phyloP scores from a whole-genome alignment of 495 filamentous ascomycete species.

The Penicillium subrubescens region DNA sequence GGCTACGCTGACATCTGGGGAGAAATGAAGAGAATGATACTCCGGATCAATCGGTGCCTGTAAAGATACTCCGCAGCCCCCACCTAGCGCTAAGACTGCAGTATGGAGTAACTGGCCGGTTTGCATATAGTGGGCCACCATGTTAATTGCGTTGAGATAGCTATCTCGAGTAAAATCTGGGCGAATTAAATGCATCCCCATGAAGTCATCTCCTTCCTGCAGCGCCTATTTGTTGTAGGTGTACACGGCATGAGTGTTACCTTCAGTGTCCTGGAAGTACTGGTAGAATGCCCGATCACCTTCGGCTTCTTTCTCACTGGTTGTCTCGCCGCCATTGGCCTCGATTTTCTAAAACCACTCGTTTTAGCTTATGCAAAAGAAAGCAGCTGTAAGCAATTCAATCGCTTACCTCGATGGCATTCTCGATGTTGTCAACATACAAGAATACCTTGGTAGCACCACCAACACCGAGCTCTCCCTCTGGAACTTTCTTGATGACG shows the following conservation, averaged over 20 bases:
- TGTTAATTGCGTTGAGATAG: no score
- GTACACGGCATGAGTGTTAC: slow-evolving; percentile 11
- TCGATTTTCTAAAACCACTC: slow-evolving; percentile 2
- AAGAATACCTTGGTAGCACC: slow-evolving; percentile 13
- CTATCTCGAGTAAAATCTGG: no score
- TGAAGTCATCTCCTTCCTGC: no score
- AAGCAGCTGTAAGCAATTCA: neutral
- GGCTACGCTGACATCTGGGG: neutral
- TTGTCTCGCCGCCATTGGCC: slow-evolving; percentile 11
- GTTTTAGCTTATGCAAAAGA: neutral
- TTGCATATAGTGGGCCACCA: no score
- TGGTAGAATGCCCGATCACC: slow-evolving; percentile 12
- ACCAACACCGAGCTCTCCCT: slow-evolving; percentile 2
- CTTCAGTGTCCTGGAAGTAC: slow-evolving; percentile 12
- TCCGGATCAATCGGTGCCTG: neutral
- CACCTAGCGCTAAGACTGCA: no score
- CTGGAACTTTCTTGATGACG: neutral
- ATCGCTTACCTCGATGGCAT: slow-evolving; percentile 7
- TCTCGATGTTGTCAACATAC: slow-evolving; percentile 11
- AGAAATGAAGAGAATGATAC: neutral
- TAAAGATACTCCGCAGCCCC: neutral
- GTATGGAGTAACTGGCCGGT: no score
- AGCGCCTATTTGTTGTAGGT: slow-evolving; percentile 2
- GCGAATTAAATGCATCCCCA: no score
- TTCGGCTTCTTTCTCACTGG: slow-evolving; percentile 5